These are phyloP conservation scores for Blastobotrys persicus DNA, from an alignment of 1,139 yeast species.

Conservation along the genomic window DNA sequence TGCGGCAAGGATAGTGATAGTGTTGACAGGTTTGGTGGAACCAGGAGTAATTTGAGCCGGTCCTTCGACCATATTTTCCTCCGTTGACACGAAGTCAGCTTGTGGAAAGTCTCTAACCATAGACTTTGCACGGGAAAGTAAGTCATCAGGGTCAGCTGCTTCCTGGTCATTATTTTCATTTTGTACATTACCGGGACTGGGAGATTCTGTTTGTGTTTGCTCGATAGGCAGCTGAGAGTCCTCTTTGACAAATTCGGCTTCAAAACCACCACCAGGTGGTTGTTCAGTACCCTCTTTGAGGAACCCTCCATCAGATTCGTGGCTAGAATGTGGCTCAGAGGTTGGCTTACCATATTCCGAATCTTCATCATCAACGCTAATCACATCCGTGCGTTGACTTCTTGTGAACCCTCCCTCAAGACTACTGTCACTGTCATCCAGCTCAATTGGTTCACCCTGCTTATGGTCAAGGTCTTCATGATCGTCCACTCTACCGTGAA, in stretches of 20 bases:
- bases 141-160: neutral
- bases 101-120: neutral
- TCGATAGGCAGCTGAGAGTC: too few species aligned
- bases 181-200: too few species aligned
- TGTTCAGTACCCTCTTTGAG: slow-evolving; percentile 8
- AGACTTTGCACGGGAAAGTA: neutral
- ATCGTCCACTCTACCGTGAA: slow-evolving; percentile 59
- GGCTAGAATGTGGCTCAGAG: neutral
- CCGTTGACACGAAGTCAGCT: neutral
- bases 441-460: neutral
- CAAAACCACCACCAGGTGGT: slow-evolving; percentile 18
- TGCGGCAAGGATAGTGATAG: too few species aligned
- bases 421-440: slow-evolving; percentile 3
- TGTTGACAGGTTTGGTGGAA: too few species aligned
- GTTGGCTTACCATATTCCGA: slow-evolving; percentile 4
- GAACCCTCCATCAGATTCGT: slow-evolving; percentile 1
- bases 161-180: too few species aligned
- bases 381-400: neutral
- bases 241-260: slow-evolving; percentile 16
- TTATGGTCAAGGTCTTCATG: slow-evolving; percentile 1
- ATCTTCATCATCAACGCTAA: slow-evolving; percentile 13
- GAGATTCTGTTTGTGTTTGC: too few species aligned
- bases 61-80: slow-evolving; percentile 7
- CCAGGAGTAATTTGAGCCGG: too few species aligned
- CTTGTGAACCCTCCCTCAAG: slow-evolving; percentile 1